Percentiles rank a stretch among this genome's conserved stretches.
Conservation (phyloP, 2,329 filamentous ascomycete species). For the Fonsecaea nubica region DNA sequence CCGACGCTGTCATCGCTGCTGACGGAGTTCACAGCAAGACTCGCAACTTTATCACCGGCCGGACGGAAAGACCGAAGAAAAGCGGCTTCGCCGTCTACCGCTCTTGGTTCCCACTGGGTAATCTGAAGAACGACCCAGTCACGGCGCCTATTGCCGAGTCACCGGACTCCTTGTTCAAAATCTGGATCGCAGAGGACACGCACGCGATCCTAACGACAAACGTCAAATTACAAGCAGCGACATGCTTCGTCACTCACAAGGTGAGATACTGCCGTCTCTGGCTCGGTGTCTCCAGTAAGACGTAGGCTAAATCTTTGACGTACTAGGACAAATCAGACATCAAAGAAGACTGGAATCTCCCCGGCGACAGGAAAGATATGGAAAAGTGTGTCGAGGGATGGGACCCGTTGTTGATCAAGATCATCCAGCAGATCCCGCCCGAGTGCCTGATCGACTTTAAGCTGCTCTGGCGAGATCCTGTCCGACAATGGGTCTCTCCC, state of each 20-base stretch:
- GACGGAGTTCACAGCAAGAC: slow-evolving; percentile 40
- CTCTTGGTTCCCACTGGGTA: slow-evolving; percentile 6
- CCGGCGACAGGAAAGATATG: slow-evolving; percentile 59
- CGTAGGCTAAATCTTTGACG: neutral
- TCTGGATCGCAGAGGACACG: slow-evolving; percentile 61
- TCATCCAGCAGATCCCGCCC: slow-evolving; percentile 39
- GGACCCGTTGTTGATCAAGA: slow-evolving; percentile 46
- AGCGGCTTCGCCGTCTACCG: slow-evolving; percentile 40
- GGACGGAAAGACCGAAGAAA: slow-evolving; percentile 44
- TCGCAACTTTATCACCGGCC: slow-evolving; percentile 50
- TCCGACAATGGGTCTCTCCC: slow-evolving; percentile 22
- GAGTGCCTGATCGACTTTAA: slow-evolving; percentile 42
- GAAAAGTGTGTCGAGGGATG: slow-evolving; percentile 58
- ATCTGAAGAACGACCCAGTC: slow-evolving; percentile 4
- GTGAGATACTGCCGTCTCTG: slow-evolving; percentile 36
- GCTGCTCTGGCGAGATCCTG: slow-evolving; percentile 39
- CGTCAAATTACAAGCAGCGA: slow-evolving; percentile 58
- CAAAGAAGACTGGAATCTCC: slow-evolving; percentile 62
- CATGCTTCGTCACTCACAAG: slow-evolving; percentile 62
- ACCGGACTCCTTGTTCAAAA: slow-evolving; percentile 1
- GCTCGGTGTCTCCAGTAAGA: neutral
- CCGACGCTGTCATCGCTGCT: slow-evolving; percentile 38
- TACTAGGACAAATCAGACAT: slow-evolving; percentile 58
- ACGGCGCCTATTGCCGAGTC: neutral
- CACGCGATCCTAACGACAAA: slow-evolving; percentile 49